Base-by-base conservation (phyloP, 331 rosid genomes). In the Malus hybrid region DNA sequence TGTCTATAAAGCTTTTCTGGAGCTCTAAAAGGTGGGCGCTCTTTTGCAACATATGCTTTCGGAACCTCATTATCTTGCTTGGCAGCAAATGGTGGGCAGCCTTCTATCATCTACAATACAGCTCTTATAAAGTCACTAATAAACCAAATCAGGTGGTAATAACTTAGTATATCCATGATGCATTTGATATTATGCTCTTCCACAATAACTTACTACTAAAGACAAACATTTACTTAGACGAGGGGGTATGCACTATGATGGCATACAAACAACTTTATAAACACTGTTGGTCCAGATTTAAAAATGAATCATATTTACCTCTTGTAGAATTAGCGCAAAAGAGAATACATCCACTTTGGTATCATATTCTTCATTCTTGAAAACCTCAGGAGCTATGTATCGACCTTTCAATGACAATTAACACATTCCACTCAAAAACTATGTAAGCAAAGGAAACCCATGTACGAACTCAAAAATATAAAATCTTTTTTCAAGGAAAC, bases 381-480 rank as follows among this genome's bases (percentile, higher is more conserved):
- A 94, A 74, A 91, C 91, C 90, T 94, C 99, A 6, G 99, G 99
- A 80, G 99, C 99, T 80, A 90, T 85, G 74, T 94, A 94, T 57
- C 96, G 87, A 54, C 84, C 87, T 84, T 64, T 60, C 75, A 60
- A 81, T 76, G 57, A 67, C 44, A 81, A 73, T 63, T 12, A 69
- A 59, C 39, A 66, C 31, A 32, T 20, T 68, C 60, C 36, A 72
- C 33, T 74, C 67, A 67, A 29, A 36, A 14, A 76, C 67, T 60
- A 8, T 36, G 3, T 36, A 36, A 36, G 42, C 44, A 39, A 39
- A 39, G 44, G 44, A 39, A 39, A 39, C 2, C 12, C 1, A 39
- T 9, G 44, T 36, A 36, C 0, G 11, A 36, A 36, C 44, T 36
- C 11, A 36, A 36, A 36, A 36, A 36, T 36, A 36, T 36, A 36